Percentiles rank a stretch among this genome's conserved stretches.
Conservation (phyloP, 2,329 filamentous ascomycete genomes). For the Sphaerostilbella broomeana region DNA sequence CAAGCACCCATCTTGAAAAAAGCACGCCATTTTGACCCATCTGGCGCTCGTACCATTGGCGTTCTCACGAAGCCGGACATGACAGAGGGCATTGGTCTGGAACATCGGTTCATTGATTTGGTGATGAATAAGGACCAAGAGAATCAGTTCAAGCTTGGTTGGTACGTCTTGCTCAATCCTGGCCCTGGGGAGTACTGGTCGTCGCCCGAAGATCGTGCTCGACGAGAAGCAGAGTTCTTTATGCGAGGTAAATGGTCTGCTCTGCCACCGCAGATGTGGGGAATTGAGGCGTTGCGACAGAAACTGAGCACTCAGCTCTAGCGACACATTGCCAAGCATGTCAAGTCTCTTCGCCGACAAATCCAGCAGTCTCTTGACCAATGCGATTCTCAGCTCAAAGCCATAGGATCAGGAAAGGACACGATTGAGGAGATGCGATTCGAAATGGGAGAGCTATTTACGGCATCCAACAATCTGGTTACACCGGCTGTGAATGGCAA, state of each 20-base stretch:
- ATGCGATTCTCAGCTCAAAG: slow-evolving; percentile 43
- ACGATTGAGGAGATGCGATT: slow-evolving; percentile 48
- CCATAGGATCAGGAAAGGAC: slow-evolving; percentile 44
- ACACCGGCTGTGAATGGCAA: slow-evolving; percentile 47
- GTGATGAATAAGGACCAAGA: slow-evolving; percentile 44
- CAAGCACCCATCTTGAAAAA: slow-evolving; percentile 47
- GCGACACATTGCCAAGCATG: slow-evolving; percentile 45
- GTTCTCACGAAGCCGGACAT: slow-evolving; percentile 48
- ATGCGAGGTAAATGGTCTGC: slow-evolving; percentile 41
- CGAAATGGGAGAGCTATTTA: slow-evolving; percentile 48
- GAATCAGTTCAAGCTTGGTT: slow-evolving; percentile 46
- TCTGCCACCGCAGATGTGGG: slow-evolving; percentile 42
- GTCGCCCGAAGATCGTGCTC: slow-evolving; percentile 34
- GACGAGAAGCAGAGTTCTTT: slow-evolving; percentile 43
- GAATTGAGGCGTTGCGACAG: slow-evolving; percentile 38
- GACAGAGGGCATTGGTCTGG: slow-evolving; percentile 45
- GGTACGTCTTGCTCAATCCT: slow-evolving; percentile 46
- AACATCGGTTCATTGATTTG: slow-evolving; percentile 49
- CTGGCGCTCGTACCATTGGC: slow-evolving; percentile 43
- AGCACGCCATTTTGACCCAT: slow-evolving; percentile 44
- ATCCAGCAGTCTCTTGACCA: slow-evolving; percentile 44
- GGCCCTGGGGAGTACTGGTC: slow-evolving; percentile 41
- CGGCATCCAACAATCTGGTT: slow-evolving; percentile 46
- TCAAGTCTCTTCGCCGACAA: slow-evolving; percentile 43
- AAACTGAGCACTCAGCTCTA: slow-evolving; percentile 46